These are phyloP conservation scores for Leptographium radiaticola DNA, from an alignment of 2,329 filamentous ascomycete species.

Conservation along the genomic window DNA sequence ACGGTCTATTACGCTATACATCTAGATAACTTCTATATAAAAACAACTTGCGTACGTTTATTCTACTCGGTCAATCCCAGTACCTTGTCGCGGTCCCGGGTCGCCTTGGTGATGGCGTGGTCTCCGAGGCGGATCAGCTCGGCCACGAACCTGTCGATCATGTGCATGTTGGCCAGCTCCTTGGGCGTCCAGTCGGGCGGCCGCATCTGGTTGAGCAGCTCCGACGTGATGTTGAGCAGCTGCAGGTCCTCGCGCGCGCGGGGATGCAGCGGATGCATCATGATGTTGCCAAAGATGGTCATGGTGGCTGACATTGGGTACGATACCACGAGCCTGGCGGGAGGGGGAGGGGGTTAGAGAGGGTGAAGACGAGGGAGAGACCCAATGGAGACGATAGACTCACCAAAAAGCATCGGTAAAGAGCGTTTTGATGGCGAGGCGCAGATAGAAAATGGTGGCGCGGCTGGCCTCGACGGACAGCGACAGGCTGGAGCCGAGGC, in stretches of 20 bases:
- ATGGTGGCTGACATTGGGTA: slow-evolving; percentile 43
- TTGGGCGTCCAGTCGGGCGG: slow-evolving; percentile 1
- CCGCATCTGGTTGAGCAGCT: slow-evolving; percentile 28
- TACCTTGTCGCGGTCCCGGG: background rate
- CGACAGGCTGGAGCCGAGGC: slow-evolving; percentile 30
- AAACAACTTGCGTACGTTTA: too few species aligned
- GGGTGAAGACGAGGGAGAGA: background rate
- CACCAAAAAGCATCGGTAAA: slow-evolving; percentile 37
- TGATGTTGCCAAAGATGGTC: slow-evolving; percentile 40
- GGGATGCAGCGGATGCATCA: slow-evolving; percentile 31
- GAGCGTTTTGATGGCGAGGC: slow-evolving; percentile 27
- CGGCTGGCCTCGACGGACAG: slow-evolving; percentile 42
- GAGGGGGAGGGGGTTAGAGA: background rate
- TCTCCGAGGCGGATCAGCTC: slow-evolving; percentile 9
- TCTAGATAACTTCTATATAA: too few species aligned
- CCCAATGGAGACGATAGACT: slow-evolving; percentile 9
- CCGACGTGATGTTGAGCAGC: slow-evolving; percentile 27
- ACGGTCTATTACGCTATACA: too few species aligned
- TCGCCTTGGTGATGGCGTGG: slow-evolving; percentile 8
- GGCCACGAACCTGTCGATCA: slow-evolving; percentile 8
- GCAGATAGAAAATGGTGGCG: slow-evolving; percentile 36
- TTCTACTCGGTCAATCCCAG: too few species aligned
- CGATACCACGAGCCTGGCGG: slow-evolving; percentile 36
- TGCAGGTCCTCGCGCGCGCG: slow-evolving; percentile 31
- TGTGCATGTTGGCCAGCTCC: slow-evolving; percentile 7